phyloP scores from a whole-genome alignment of 192 early-diverging fungal genomes.

The Gamsiella multidivaricata region DNA sequence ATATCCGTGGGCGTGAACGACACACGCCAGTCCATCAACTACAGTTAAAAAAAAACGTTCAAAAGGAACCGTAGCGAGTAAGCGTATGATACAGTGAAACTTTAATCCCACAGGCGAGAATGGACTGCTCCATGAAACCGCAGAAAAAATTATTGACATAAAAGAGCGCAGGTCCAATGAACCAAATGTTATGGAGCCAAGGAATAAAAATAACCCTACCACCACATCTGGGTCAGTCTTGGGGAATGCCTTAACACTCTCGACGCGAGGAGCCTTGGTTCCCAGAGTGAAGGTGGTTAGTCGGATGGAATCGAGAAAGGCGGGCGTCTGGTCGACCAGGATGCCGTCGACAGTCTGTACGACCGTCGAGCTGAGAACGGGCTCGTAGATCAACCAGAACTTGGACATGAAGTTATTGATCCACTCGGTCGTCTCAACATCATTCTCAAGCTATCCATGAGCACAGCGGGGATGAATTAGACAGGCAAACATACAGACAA shows the following conservation, averaged over 20 bases:
- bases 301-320: constrained; percentile 82
- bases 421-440: constrained; percentile 85
- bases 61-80: background rate
- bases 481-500: background rate
- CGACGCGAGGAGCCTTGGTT: constrained; percentile 78
- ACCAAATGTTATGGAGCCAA: too few species aligned
- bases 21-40: constrained; percentile 91
- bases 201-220: constrained; percentile 56
- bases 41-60: constrained; percentile 1
- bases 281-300: constrained; percentile 82
- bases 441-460: constrained; percentile 51
- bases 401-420: constrained; percentile 86
- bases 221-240: constrained; percentile 79
- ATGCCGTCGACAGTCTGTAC: constrained; percentile 78
- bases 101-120: background rate
- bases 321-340: constrained; percentile 78
- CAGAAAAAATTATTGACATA: background rate
- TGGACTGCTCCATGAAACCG: background rate
- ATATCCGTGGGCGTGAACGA: constrained; percentile 88
- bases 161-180: background rate
- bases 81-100: background rate
- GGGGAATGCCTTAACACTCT: constrained; percentile 77
- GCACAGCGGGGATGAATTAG: background rate
- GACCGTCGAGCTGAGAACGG: constrained; percentile 80
- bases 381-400: constrained; percentile 94